Evolutionary conservation across 192 early-diverging fungal species (phyloP).

Genomic region (Coemansia asiatica): DNA sequence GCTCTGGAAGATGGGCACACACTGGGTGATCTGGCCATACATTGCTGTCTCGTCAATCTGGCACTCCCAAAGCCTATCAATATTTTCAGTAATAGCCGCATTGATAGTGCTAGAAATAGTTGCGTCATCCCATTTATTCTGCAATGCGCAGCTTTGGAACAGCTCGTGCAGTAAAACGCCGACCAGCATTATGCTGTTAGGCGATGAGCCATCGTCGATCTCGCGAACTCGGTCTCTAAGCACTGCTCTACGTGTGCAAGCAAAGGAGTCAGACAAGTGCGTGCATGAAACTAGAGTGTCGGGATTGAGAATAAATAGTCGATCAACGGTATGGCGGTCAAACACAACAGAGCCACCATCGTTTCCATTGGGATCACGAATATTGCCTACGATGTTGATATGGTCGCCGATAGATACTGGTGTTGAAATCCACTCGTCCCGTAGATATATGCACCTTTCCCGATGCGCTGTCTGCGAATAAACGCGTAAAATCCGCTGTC

Average conservation of each 20-base stretch:
- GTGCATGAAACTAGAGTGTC: conserved; percentile 81
- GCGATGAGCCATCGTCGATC: conserved; percentile 46
- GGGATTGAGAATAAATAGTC: conserved; percentile 74
- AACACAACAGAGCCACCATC: conserved; percentile 47
- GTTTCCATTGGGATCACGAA: conserved; percentile 7
- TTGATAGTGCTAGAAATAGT: conserved; percentile 55
- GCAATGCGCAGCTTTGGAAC: conserved; percentile 66
- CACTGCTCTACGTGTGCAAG: conserved; percentile 76
- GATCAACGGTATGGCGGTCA: conserved; percentile 53
- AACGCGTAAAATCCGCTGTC: conserved; percentile 41
- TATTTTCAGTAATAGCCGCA: conserved; percentile 53
- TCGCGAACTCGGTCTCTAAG: conserved; percentile 66
- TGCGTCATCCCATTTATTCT: conserved; percentile 60
- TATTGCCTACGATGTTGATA: conserved; percentile 51
- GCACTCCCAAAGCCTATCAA: conserved; percentile 74
- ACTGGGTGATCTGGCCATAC: conserved; percentile 51
- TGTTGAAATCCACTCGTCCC: conserved; percentile 70
- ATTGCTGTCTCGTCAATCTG: conserved; percentile 62
- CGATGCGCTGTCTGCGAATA: conserved; percentile 41
- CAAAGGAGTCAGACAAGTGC: conserved; percentile 68
- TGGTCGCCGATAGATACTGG: conserved; percentile 63
- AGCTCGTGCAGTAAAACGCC: conserved; percentile 84
- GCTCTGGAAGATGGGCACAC: conserved; percentile 55
- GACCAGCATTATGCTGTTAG: conserved; percentile 62
- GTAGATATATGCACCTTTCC: conserved; percentile 54